Evolutionary conservation across 2,329 filamentous ascomycete species (phyloP), one percentile per base, ranked within the genome.

Genomic region (Uncinocarpus reesii): DNA sequence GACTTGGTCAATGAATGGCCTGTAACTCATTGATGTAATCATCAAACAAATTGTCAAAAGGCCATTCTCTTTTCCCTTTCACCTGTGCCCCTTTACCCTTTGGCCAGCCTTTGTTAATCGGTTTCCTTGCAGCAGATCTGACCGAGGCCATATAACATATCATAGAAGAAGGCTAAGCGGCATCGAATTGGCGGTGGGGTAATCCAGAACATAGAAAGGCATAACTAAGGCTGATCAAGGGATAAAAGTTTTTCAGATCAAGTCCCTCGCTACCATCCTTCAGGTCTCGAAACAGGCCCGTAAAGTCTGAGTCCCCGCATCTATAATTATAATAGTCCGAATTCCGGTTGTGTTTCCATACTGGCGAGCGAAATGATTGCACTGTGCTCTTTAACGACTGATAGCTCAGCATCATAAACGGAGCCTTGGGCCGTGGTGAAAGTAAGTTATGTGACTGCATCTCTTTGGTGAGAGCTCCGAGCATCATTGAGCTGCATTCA

Each of bases 401-500:
- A 37, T 37, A 37, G 20, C 15, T 37, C 34, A 37, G 20, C 4
- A 4, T 20, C 8, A 20, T 10, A n/a, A 38, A 38, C 6, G 57
- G 57, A 29, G 51, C 13, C 13, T 3, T 46, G 35, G 53, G 53
- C 36, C 31, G 47, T 18, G 51, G 52, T 23, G 34, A 48, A 51
- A 56, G 49, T 10, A 57, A 37, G 32, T 16, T 11, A n/a, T 18
- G 44, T 43, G 47, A 51, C 4, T 50, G 43, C 52, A 57, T 55
- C 5, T 52, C 13, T 34, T 42, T 48, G 26, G 48, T 52, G 7
- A 60, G 50, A 24, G 52, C 53, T 13, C 57, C 58, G 38, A 51
- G 53, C 57, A 59, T 58, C 4, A 60, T 58, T 49, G 57, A 56
- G 7, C 50, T 47, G 34, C 59, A 60, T 21, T 58, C 57, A 29